Base-by-base conservation (phyloP, 352 stramenopile species). In the Globisporangium sylvaticum region DNA sequence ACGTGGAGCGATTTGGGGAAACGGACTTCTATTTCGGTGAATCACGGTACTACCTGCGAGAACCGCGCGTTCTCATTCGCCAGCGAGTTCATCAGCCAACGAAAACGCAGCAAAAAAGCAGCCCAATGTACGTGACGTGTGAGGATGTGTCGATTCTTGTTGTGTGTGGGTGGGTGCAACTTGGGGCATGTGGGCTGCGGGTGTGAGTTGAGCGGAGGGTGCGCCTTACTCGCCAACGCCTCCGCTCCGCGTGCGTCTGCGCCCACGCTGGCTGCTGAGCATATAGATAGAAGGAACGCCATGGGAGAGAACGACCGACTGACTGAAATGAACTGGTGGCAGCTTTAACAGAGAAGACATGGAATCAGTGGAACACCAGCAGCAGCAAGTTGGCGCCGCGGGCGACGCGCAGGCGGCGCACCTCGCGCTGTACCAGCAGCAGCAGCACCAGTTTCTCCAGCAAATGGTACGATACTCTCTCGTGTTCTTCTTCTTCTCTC, bases 401-500 rank as follows among this genome's bases (percentile, higher is more conserved):
- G 68, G 54, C 3, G 75, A 77, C 14, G 64, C 62, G 20, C 72
- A 81, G 57, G 65, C 69, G 32, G 74, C 78, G 64, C 81, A 90
- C 66, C 74, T 92, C 59, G 84, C 84, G 62, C 71, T 91, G 34
- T 91, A 92, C 74, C 84, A 92, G 71, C 74, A 81, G 39, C 84
- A 92, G 73, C 84, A 92, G 70, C 72, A 90, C 52, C 84, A 92
- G 69, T 88, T 88, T 44, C 77, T 92, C 18, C 82, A 91, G 70
- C 84, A 92, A 85, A 85, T 92, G 76, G 84, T 92, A 63, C 60
- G 75, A 66, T 46, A 24, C 25, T 15, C 1, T 58, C 53, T 58
- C 27, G 10, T 2, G 25, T 10, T 4, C 15, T 66, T 34, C 22
- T 20, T 25, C 22, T 5, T 32, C 25, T 58, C 25, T 58, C 15